These are phyloP conservation scores for Phyllosticta capitalensis DNA, from an alignment of 2,329 filamentous ascomycete species.

Conservation along the genomic window DNA sequence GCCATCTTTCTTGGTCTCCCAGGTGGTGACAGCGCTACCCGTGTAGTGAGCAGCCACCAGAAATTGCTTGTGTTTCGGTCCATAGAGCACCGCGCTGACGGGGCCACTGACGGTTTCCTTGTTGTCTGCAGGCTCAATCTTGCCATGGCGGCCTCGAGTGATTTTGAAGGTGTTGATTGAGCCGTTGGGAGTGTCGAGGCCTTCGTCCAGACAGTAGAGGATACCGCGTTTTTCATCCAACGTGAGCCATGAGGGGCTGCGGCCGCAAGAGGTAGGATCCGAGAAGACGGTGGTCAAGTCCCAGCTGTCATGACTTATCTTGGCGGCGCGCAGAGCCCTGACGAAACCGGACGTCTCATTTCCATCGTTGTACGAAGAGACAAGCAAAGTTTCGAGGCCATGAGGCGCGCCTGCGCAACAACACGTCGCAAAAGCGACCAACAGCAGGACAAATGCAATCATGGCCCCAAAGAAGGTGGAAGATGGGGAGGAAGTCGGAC, in stretches of 20 bases:
- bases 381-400: too few relatives aligned
- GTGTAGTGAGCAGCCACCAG: slow-evolving; percentile 36
- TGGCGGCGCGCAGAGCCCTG: too few relatives aligned
- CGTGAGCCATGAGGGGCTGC: slow-evolving; percentile 52
- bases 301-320: too few relatives aligned
- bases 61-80: slow-evolving; percentile 23
- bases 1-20: slow-evolving; percentile 13
- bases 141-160: slow-evolving; percentile 21
- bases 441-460: too few relatives aligned
- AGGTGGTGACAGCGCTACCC: slow-evolving; percentile 30
- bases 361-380: too few relatives aligned
- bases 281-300: background rate
- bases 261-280: slow-evolving; percentile 20
- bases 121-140: slow-evolving; percentile 18
- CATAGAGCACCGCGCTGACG: slow-evolving; percentile 34
- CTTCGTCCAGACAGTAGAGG: slow-evolving; percentile 55
- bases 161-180: slow-evolving; percentile 30
- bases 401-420: too few relatives aligned
- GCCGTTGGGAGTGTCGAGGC: slow-evolving; percentile 38
- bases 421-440: too few relatives aligned
- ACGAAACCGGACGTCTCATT: too few relatives aligned
- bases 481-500: too few relatives aligned
- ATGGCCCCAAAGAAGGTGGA: too few relatives aligned
- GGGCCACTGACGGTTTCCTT: slow-evolving; percentile 27
- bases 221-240: slow-evolving; percentile 41